Evolutionary conservation across 2,329 filamentous ascomycete genomes (phyloP).

Genomic region (Pochonia chlamydosporia): DNA sequence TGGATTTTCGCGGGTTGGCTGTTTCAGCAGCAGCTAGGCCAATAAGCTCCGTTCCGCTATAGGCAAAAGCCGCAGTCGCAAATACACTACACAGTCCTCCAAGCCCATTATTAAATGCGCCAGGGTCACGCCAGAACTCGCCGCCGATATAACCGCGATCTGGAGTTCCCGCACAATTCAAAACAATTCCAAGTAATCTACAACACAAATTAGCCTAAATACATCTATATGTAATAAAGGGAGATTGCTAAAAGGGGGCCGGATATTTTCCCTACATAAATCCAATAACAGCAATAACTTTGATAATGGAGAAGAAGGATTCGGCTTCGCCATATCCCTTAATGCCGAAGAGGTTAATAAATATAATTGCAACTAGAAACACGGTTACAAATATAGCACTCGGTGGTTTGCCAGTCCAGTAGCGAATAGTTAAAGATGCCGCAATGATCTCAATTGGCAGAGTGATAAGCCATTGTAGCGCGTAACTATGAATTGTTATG

Average conservation of each 20-base stretch:
- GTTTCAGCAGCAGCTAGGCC: conserved; percentile 74
- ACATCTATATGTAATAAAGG: no score
- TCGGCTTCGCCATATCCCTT: conserved; percentile 87
- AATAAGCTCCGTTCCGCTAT: conserved; percentile 70
- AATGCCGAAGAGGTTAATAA: conserved; percentile 84
- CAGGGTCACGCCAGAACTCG: conserved; percentile 69
- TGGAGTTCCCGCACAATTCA: conserved; percentile 76
- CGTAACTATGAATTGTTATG: conserved; percentile 54
- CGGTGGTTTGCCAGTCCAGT: conserved; percentile 63
- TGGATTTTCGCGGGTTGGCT: conserved; percentile 70
- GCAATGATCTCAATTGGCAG: conserved; percentile 83
- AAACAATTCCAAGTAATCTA: conserved; percentile 78
- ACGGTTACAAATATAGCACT: conserved; percentile 76
- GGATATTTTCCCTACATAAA: conserved; percentile 88
- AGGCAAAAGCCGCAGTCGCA: conserved; percentile 71
- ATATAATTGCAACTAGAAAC: conserved; percentile 69
- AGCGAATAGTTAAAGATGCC: conserved; percentile 76
- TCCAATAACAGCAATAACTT: conserved; percentile 78
- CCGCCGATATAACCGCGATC: conserved; percentile 74
- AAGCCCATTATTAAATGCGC: conserved; percentile 80
- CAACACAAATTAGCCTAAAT: no score
- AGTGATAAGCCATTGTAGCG: conserved; percentile 79
- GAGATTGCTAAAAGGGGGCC: no score
- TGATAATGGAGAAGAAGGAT: conserved; percentile 81
- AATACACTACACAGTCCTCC: conserved; percentile 77